Conservation (phyloP, 495 filamentous ascomycete genomes). For the Evernia prunastri region DNA sequence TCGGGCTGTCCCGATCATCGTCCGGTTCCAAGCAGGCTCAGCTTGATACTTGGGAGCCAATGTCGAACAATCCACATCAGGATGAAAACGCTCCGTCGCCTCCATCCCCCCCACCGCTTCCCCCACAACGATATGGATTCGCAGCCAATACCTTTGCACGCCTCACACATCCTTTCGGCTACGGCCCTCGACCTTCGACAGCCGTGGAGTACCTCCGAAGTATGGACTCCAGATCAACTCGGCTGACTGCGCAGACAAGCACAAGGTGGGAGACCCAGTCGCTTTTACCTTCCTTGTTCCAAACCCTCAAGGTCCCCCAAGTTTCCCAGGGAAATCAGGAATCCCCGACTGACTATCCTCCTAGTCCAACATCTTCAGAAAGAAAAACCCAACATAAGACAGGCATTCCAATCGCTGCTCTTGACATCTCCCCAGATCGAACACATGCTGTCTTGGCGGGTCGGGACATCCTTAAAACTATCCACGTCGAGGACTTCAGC, state of each 20-base stretch:
- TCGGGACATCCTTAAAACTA: slow-evolving; percentile 76
- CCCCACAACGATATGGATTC: slow-evolving; percentile 42
- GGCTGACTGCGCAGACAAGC: slow-evolving; percentile 18
- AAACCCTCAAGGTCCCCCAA: slow-evolving; percentile 8
- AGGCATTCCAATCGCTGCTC: slow-evolving; percentile 61
- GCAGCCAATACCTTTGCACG: slow-evolving; percentile 51
- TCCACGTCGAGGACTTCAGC: slow-evolving; percentile 61
- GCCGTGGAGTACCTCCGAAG: slow-evolving; percentile 33
- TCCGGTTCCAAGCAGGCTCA: neutral
- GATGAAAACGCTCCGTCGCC: slow-evolving; percentile 35
- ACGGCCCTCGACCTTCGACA: slow-evolving; percentile 49
- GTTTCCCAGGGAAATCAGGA: slow-evolving; percentile 6
- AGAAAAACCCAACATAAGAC: slow-evolving; percentile 62
- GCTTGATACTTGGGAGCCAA: slow-evolving; percentile 42
- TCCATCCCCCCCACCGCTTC: slow-evolving; percentile 47
- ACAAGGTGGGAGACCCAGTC: slow-evolving; percentile 19
- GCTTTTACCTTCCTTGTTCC: neutral
- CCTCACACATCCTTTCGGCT: slow-evolving; percentile 53
- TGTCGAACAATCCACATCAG: slow-evolving; percentile 35
- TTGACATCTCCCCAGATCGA: slow-evolving; percentile 72
- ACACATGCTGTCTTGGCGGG: slow-evolving; percentile 75
- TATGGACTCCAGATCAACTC: slow-evolving; percentile 9
- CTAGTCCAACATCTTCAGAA: slow-evolving; percentile 61
- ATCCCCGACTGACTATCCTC: slow-evolving; percentile 2
- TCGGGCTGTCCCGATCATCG: neutral